Evolutionary conservation across 176 grass and related monocot species (phyloP).

Genomic region (Tillandsia leiboldiana): DNA sequence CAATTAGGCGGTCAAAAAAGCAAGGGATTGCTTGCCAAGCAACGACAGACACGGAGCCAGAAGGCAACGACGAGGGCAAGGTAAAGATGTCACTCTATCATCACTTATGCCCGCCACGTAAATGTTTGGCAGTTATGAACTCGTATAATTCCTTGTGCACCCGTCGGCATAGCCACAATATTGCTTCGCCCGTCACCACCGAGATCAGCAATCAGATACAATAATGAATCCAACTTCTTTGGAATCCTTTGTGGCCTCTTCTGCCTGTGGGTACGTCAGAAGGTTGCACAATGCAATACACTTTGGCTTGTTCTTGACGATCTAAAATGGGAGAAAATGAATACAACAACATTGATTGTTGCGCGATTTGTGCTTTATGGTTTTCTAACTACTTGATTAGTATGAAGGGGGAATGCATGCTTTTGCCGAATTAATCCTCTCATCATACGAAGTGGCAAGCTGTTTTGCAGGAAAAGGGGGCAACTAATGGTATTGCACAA

Average conservation of each 20-base stretch:
- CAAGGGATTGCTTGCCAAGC: conserved; percentile 41
- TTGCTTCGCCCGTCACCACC: background rate
- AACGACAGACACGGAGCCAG: conserved; percentile 44
- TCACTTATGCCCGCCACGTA: background rate
- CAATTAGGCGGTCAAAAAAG: conserved; percentile 19
- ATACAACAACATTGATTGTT: background rate
- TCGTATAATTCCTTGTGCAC: background rate
- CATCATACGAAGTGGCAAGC: background rate
- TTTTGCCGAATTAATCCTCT: background rate
- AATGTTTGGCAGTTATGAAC: too few relatives aligned
- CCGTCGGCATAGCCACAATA: background rate
- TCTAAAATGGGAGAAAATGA: background rate
- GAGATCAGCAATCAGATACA: background rate
- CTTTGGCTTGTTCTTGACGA: background rate
- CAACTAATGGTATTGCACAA: conserved; percentile 24
- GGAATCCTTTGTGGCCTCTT: conserved; percentile 6
- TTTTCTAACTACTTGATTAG: background rate
- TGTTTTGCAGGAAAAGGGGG: conserved; percentile 44
- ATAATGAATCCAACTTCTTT: background rate
- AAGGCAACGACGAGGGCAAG: conserved; percentile 33
- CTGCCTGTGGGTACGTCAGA: background rate
- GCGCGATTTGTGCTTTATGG: background rate
- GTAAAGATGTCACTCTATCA: conserved; percentile 3
- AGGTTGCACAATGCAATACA: background rate
- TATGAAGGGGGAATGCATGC: background rate